Percentiles rank a stretch among this genome's conserved stretches.
Conservation (phyloP, 2,329 filamentous ascomycete species). For the Beauveria sp. region DNA sequence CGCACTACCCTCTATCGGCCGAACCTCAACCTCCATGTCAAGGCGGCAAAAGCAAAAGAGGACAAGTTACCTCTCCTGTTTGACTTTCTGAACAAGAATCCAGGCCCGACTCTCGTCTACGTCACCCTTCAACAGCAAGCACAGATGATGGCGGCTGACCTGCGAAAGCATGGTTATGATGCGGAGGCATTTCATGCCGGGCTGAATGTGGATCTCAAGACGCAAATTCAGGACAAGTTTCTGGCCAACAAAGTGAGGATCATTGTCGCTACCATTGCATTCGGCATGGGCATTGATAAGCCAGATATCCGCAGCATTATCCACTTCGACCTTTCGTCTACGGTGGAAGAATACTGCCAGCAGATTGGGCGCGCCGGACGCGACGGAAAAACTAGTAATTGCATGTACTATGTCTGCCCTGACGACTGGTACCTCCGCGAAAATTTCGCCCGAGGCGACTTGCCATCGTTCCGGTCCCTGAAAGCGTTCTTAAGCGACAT, state of each 20-base stretch:
- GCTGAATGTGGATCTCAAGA: constrained; percentile 37
- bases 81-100: constrained; percentile 40
- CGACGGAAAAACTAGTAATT: constrained; percentile 44
- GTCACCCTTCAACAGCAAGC: constrained; percentile 48
- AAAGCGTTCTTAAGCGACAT: constrained; percentile 41
- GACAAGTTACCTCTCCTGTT: constrained; percentile 39
- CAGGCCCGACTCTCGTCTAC: constrained; percentile 52
- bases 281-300: constrained; percentile 55
- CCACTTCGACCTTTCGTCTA: constrained; percentile 43
- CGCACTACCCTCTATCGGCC: constrained; percentile 51
- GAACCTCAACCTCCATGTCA: constrained; percentile 48
- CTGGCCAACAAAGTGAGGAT: constrained; percentile 36
- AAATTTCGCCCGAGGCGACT: constrained; percentile 50
- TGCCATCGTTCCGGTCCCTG: constrained; percentile 46
- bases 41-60: constrained; percentile 31
- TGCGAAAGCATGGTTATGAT: constrained; percentile 31
- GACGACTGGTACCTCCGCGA: constrained; percentile 52
- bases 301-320: constrained; percentile 45
- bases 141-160: constrained; percentile 30
- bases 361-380: constrained; percentile 49
- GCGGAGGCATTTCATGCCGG: constrained; percentile 43
- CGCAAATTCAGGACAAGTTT: constrained; percentile 41
- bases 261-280: constrained; percentile 44
- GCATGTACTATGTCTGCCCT: constrained; percentile 49
- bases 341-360: constrained; percentile 50